Evolutionary conservation across 306 rosid genomes (phyloP).

Genomic region (Hippophae rhamnoides): DNA sequence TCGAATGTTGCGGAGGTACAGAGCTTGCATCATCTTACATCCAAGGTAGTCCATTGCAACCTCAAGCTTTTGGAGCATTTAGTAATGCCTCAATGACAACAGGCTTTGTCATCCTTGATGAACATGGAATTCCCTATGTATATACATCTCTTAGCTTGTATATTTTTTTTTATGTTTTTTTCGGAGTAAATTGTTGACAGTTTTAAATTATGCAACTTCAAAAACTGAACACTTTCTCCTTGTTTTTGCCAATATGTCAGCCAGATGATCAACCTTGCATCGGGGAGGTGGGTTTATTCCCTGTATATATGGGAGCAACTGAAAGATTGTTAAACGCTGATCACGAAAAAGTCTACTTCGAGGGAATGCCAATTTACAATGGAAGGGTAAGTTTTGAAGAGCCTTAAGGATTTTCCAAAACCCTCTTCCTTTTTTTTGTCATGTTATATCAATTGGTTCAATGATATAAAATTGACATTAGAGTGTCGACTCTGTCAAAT

Average conservation of each 20-base stretch:
- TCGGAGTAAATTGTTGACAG: neutral
- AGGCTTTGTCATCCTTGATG: constrained; percentile 61
- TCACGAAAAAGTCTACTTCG: constrained; percentile 60
- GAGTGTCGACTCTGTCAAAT: too few relatives aligned
- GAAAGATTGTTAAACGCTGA: constrained; percentile 64
- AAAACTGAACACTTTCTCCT: neutral
- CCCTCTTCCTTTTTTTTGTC: too few relatives aligned
- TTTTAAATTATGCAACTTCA: neutral
- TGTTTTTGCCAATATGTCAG: constrained; percentile 34
- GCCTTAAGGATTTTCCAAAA: too few relatives aligned
- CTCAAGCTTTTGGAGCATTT: constrained; percentile 80
- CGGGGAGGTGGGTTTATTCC: constrained; percentile 71
- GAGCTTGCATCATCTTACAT: constrained; percentile 69
- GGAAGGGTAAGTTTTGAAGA: constrained; percentile 46
- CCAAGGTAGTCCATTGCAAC: constrained; percentile 53
- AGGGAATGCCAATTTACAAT: constrained; percentile 69
- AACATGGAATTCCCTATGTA: constrained; percentile 62
- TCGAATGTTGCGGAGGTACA: constrained; percentile 76
- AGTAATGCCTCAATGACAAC: constrained; percentile 66
- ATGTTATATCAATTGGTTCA: too few relatives aligned
- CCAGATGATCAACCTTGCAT: constrained; percentile 58
- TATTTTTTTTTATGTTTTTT: neutral
- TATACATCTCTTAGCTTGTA: constrained; percentile 2
- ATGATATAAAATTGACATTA: too few relatives aligned
- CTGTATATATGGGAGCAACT: constrained; percentile 55